Evolutionary conservation across 352 stramenopile genomes (phyloP), one percentile per base, ranked within the genome.

Genomic region (Phytophthora fragariaefolia): DNA sequence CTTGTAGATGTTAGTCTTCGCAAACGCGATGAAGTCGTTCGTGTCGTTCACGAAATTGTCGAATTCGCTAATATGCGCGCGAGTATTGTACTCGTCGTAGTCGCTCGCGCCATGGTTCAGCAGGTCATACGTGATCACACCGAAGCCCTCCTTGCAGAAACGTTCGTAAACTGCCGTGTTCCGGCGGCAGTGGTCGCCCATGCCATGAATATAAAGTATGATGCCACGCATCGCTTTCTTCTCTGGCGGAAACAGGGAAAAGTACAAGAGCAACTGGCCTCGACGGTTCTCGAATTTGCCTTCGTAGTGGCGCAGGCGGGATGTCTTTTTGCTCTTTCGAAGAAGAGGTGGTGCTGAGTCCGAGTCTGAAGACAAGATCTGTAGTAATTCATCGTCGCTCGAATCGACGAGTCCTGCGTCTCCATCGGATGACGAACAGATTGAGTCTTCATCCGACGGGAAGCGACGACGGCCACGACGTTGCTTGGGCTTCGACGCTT

Each of bases 71-170:
- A 77, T 67, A 52, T 83, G 70, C 12, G 73, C 75, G 23, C 73
- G 73, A 6, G 59, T 73, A 13, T 79, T 76, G 55, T 56, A 57
- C 40, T 74, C 58, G 55, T 76, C 67, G 46, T 62, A 78, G 43
- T 80, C 71, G 28, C 71, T 80, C 13, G 58, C 68, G 40, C 74
- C 74, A 34, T 90, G 81, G 54, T 77, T 74, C 13, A 88, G 23
- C 53, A 88, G 66, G 63, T 90, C 82, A 56, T 87, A 85, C 2
- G 82, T 59, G 49, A 87, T 76, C 10, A 90, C 82, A 43, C 70
- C 82, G 28, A 89, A 88, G 42, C 77, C 73, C 50, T 76, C 68
- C 9, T 64, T 30, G 48, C 79, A 80, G 47, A 85, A 67, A 7
- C 67, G 65, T 66, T 89, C 76, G 49, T 82, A 88, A 2, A 89